A percentile compares a stretch with the other conserved stretches of the same genome.
phyloP scores from a whole-genome alignment of 163 green algal genomes.

The Scenedesmus sp. region DNA sequence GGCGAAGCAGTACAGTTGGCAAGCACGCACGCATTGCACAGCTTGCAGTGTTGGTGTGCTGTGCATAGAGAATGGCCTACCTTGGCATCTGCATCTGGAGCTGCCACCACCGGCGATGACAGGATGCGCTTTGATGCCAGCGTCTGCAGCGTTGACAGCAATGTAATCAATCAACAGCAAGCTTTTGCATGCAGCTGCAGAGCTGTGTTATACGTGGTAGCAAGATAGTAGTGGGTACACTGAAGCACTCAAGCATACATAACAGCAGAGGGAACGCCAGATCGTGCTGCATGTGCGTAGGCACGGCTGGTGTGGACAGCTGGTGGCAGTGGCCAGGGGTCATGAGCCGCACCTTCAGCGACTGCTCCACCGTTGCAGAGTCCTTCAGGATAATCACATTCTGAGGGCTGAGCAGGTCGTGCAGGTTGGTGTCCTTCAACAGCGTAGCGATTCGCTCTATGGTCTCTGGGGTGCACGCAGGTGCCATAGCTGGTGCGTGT shows the following conservation, averaged over 20 bases:
- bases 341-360: conserved; percentile 46
- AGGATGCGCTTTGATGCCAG: conserved; percentile 54
- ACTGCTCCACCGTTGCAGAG: conserved; percentile 57
- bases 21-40: not conserved
- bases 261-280: not conserved
- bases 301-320: not conserved
- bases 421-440: conserved; percentile 46
- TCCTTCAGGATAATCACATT: conserved; percentile 57
- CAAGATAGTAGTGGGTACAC: not conserved
- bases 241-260: not conserved
- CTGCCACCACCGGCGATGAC: conserved; percentile 53
- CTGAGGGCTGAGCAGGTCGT: conserved; percentile 48
- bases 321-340: not conserved
- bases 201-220: not conserved
- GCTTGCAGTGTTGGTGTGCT: not conserved
- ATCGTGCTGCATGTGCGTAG: not conserved
- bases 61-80: not conserved
- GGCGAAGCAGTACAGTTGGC: not conserved
- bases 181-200: not conserved
- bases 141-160: conserved; percentile 26
- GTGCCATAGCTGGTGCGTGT: not conserved
- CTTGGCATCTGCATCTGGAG: conserved; percentile 12
- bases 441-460: conserved; percentile 1
- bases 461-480: not conserved
- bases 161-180: not conserved